Evolutionary conservation across 352 stramenopile species (phyloP).

Genomic region (Phytophthora pseudosyringae): DNA sequence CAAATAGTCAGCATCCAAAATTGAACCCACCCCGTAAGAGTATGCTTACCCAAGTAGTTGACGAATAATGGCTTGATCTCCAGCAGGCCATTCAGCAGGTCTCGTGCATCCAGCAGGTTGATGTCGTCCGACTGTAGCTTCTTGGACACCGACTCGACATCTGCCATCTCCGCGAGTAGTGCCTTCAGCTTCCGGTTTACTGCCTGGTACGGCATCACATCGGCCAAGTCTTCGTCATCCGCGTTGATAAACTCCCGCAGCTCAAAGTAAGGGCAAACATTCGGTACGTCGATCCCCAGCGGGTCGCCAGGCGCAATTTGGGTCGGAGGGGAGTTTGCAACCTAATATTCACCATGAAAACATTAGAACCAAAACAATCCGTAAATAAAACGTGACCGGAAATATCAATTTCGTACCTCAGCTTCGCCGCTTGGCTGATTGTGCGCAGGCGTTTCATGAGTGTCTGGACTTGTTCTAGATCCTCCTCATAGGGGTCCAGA

Average conservation of each 20-base stretch:
- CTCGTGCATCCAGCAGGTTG: slow-evolving; percentile 1
- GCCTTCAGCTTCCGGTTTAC: slow-evolving; percentile 2
- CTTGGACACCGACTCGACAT: slow-evolving; percentile 2
- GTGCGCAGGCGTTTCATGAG: slow-evolving; percentile 19
- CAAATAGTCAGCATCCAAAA: no score
- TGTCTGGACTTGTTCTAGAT: slow-evolving; percentile 8
- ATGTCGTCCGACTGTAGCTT: slow-evolving; percentile 7
- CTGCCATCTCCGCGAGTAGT: neutral
- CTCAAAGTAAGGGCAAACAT: slow-evolving; percentile 11
- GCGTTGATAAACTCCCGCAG: slow-evolving; percentile 10
- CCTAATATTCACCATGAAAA: slow-evolving; percentile 4
- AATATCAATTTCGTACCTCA: slow-evolving; percentile 6
- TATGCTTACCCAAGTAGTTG: slow-evolving; percentile 9
- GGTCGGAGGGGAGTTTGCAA: slow-evolving; percentile 3
- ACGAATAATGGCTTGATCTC: slow-evolving; percentile 1
- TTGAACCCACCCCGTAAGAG: no score
- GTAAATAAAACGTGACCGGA: neutral
- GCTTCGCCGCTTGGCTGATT: slow-evolving; percentile 9
- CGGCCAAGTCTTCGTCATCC: slow-evolving; percentile 13
- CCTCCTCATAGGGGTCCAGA: slow-evolving; percentile 5
- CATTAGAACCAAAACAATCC: neutral
- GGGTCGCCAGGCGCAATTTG: slow-evolving; percentile 2
- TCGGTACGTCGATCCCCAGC: slow-evolving; percentile 9
- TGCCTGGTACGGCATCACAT: neutral
- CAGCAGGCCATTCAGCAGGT: slow-evolving; percentile 8